Conservation (phyloP, 2,329 filamentous ascomycete genomes). For the Penicillium aurantiogriseum region DNA sequence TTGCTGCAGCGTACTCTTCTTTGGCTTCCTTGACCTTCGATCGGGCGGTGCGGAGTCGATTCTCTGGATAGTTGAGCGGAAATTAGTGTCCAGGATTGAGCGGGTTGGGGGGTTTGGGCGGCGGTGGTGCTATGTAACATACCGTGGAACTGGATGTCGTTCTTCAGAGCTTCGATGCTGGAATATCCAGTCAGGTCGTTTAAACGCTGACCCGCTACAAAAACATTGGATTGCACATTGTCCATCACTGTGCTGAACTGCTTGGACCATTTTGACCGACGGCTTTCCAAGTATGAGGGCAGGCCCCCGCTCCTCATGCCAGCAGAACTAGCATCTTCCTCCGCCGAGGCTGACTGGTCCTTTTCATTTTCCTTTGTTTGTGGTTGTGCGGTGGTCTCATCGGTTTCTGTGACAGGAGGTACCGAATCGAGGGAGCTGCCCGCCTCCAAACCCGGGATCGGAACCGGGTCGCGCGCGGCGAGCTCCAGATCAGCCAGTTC, state of each 20-base stretch:
- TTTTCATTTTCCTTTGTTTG: slow-evolving; percentile 16
- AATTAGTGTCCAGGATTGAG: neutral
- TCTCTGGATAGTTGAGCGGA: slow-evolving; percentile 44
- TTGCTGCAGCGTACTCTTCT: slow-evolving; percentile 75
- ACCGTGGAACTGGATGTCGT: slow-evolving; percentile 69
- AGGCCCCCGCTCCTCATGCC: slow-evolving; percentile 23
- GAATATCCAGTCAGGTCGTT: slow-evolving; percentile 95
- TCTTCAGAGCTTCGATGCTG: slow-evolving; percentile 81
- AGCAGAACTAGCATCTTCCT: slow-evolving; percentile 1
- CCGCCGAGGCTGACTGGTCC: slow-evolving; percentile 9
- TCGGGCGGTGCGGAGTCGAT: slow-evolving; percentile 56
- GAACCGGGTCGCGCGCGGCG: slow-evolving; percentile 17
- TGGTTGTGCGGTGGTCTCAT: slow-evolving; percentile 4
- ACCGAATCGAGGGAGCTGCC: slow-evolving; percentile 18
- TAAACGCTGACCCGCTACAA: slow-evolving; percentile 80
- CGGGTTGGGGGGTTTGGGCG: no score
- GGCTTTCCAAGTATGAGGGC: slow-evolving; percentile 41
- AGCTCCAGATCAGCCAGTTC: slow-evolving; percentile 19
- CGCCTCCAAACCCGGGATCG: slow-evolving; percentile 20
- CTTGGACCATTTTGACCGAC: slow-evolving; percentile 58
- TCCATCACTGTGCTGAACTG: slow-evolving; percentile 78
- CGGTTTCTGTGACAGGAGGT: slow-evolving; percentile 14
- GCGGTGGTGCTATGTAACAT: slow-evolving; percentile 19
- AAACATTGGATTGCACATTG: slow-evolving; percentile 77
- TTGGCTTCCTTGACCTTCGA: slow-evolving; percentile 68